A percentile compares a stretch with the other conserved stretches of the same genome.
Conservation (phyloP, 352 stramenopile genomes). For the Nothophytophthora sp. region DNA sequence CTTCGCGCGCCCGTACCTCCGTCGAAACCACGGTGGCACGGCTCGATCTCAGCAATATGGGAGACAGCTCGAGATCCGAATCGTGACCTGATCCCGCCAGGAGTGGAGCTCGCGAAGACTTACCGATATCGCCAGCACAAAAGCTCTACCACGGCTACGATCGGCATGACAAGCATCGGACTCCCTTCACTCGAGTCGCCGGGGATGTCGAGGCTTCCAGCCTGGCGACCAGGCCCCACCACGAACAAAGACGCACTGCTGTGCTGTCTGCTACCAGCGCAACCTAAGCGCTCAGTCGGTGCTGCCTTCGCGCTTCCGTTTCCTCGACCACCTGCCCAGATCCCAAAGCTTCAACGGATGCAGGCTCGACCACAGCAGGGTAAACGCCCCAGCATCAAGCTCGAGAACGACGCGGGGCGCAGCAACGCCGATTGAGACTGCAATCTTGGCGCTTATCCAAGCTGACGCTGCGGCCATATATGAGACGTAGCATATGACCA, state of each 20-base stretch:
- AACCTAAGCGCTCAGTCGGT: conserved; percentile 8
- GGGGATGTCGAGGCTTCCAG: background rate
- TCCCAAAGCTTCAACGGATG: background rate
- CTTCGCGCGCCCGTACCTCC: background rate
- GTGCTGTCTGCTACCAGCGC: conserved; percentile 32
- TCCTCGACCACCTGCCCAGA: background rate
- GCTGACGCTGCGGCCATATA: too few species aligned
- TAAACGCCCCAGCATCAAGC: too few species aligned
- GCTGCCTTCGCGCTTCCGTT: background rate
- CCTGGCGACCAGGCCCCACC: background rate
- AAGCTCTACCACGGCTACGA: background rate
- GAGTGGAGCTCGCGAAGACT: conserved; percentile 22
- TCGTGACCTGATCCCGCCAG: conserved; percentile 5
- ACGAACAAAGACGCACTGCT: conserved; percentile 7
- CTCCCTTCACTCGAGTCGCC: background rate
- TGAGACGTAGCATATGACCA: too few species aligned
- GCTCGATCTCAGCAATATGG: conserved; percentile 12
- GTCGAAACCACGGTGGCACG: conserved; percentile 9
- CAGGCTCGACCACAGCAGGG: too few species aligned
- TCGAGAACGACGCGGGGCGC: too few species aligned
- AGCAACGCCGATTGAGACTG: too few species aligned
- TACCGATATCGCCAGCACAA: background rate
- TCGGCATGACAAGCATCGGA: background rate
- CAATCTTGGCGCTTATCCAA: too few species aligned
- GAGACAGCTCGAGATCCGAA: background rate